Evolutionary conservation across 345 rosid species (phyloP), one percentile per base, ranked within the genome.

Genomic region (Aquilaria malaccensis): DNA sequence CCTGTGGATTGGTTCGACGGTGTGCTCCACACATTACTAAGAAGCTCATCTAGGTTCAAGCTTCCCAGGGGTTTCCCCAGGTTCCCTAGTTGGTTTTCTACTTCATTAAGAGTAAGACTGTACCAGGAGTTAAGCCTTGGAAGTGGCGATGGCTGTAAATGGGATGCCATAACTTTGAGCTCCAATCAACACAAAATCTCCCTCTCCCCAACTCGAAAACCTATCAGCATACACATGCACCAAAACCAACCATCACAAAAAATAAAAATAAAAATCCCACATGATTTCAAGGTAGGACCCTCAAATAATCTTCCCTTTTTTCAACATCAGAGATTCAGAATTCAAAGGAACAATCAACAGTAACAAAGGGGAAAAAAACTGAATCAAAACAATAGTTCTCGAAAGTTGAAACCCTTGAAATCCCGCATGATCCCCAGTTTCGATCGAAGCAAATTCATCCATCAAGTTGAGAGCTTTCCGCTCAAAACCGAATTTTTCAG

Each of bases 41-140:
- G 83, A 64, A 85, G 80, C 57, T 85, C 83, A 22, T 85, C 80
- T 11, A 83, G 83, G 72, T 83, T 77, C 91, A 83, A 70, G 58
- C 83, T 70, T 47, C 83, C 79, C 55, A 85, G 60, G 11, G 84
- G 76, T 64, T 83, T 83, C 67, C 77, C 85, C 55, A 66, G 37
- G 53, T 65, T 71, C 37, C 80, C 74, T 53, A 79, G 55, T 47
- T 72, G 85, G 59, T 64, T 76, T 67, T 72, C 76, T 3, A 79
- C 74, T 69, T 85, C 83, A 52, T 67, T 58, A 9, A 85, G 75
- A 30, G 88, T 77, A 52, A 79, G 76, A 56, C 58, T 66, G 58
- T 76, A 75, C 83, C 84, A 73, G 0, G 84, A 81, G 61, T 73
- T 67, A 58, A 80, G 82, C 73, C 83, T 41, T 52, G 47, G 61